Evolutionary conservation across 495 filamentous ascomycete species (phyloP), one percentile per base, ranked within the genome.

Genomic region (Lasiosphaeris hirsuta): DNA sequence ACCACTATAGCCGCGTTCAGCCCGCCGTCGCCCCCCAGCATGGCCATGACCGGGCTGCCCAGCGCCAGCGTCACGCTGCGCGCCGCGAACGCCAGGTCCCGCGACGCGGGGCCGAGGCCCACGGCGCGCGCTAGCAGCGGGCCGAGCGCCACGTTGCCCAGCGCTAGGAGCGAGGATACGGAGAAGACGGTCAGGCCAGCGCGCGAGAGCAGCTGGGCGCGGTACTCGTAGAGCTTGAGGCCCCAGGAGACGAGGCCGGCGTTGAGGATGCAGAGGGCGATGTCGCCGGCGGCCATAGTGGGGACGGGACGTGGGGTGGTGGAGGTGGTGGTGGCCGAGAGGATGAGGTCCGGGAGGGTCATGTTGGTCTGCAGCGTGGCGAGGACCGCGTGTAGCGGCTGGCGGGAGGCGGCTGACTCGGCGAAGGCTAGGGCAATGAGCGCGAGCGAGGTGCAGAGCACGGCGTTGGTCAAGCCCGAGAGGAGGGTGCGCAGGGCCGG

Each of bases 171-270:
- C 11, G 66, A 69, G 0, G 71, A 70, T 15, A 71, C 71, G 8
- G 64, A 39, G 14, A 74, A 67, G 0, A 72, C 69, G 35, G 64
- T 65, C 10, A 73, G 52, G 3, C 75, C 76, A 4, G 69, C 69
- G 58, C 70, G 60, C 7, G 71, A 73, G 23, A 72, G 62, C 0
- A 80, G 59, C 33, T 73, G 73, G 1, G 51, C 36, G 10, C 76
- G 71, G 64, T 76, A 76, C 54, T 75, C 70, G 63, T 73, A 79
- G 42, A 80, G 73, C 60, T 80, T 80, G 46, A 79, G 67, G 0
- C 77, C 76, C 70, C 77, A 70, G 3, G 69, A 68, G 0, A 74
- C 69, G 15, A 80, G 73, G 10, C 77, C 76, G 4, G 75, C 68
- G 51, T 78, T 76, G 14, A 80, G 67, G 15, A 80, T 57, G 0